phyloP scores from a whole-genome alignment of 306 rosid species.

The Delonix regia region DNA sequence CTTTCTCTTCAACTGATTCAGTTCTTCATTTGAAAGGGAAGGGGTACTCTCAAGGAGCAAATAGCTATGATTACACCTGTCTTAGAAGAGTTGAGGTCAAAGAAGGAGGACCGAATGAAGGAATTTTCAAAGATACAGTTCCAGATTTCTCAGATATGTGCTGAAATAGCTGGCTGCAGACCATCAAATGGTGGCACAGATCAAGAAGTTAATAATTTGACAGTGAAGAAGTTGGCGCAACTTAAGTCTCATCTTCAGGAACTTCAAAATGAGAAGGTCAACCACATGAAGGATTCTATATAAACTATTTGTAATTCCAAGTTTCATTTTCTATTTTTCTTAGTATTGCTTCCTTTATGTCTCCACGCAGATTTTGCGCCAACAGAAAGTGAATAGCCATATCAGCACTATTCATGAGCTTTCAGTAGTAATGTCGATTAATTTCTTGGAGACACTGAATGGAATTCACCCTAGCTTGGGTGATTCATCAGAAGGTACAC shows the following conservation, averaged over 20 bases:
- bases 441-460: slow-evolving; percentile 56
- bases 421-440: slow-evolving; percentile 73
- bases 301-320: slow-evolving; percentile 10
- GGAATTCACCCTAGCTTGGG: slow-evolving; percentile 80
- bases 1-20: slow-evolving; percentile 32
- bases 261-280: slow-evolving; percentile 84
- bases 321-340: slow-evolving; percentile 5
- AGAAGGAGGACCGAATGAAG: slow-evolving; percentile 62
- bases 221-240: slow-evolving; percentile 68
- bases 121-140: slow-evolving; percentile 65
- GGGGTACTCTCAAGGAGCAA: slow-evolving; percentile 77
- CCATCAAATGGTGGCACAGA: slow-evolving; percentile 44
- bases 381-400: slow-evolving; percentile 66
- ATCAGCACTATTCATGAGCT: slow-evolving; percentile 59
- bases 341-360: slow-evolving; percentile 19
- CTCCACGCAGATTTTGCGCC: slow-evolving; percentile 65
- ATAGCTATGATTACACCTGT: slow-evolving; percentile 59
- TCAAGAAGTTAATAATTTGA: slow-evolving; percentile 55
- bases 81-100: slow-evolving; percentile 73
- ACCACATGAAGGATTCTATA: slow-evolving; percentile 1
- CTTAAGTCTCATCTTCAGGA: slow-evolving; percentile 77
- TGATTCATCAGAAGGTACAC: slow-evolving; percentile 47
- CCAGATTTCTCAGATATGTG: slow-evolving; percentile 62
- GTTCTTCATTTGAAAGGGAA: slow-evolving; percentile 59
- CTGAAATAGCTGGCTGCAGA: slow-evolving; percentile 72